A percentile compares a stretch with the other conserved stretches of the same genome.
phyloP scores from a whole-genome alignment of 2,329 filamentous ascomycete genomes.

The Cordyceps farinosa region DNA sequence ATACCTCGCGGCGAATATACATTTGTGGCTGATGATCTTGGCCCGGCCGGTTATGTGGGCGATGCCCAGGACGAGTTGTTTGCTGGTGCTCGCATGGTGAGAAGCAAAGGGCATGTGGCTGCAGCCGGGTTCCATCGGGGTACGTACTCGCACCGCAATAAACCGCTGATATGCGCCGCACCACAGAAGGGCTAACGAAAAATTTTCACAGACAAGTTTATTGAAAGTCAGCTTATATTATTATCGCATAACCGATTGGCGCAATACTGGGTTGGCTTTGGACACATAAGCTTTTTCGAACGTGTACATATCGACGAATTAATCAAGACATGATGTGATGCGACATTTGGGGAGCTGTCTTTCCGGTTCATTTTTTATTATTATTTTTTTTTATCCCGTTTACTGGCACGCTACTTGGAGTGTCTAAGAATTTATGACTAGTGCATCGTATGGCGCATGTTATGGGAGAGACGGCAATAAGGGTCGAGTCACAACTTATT shows the following conservation, averaged over 20 bases:
- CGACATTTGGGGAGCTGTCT: neutral
- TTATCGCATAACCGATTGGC: conserved; percentile 74
- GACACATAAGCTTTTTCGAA: conserved; percentile 58
- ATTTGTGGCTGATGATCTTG: conserved; percentile 77
- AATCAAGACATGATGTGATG: conserved; percentile 26
- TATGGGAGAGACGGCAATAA: neutral
- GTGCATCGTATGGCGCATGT: neutral
- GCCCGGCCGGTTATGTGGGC: conserved; percentile 59
- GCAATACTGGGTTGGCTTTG: conserved; percentile 71
- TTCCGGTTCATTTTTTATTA: neutral
- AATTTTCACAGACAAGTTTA: conserved; percentile 60
- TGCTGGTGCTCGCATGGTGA: conserved; percentile 68
- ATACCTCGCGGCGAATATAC: conserved; percentile 82
- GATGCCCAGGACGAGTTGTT: conserved; percentile 66
- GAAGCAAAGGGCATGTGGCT: conserved; percentile 74
- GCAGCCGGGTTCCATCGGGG: conserved; percentile 66
- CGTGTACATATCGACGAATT: conserved; percentile 57
- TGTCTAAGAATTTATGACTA: neutral
- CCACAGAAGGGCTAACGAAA: neutral
- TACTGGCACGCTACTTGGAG: neutral
- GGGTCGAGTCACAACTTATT: neutral
- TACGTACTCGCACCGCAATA: conserved; percentile 40
- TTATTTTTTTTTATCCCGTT: neutral
- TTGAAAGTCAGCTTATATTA: conserved; percentile 72
- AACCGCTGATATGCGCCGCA: conserved; percentile 9